Evolutionary conservation across 768 basidiomycete genomes (phyloP).

Genomic region (Boletus patriciae): DNA sequence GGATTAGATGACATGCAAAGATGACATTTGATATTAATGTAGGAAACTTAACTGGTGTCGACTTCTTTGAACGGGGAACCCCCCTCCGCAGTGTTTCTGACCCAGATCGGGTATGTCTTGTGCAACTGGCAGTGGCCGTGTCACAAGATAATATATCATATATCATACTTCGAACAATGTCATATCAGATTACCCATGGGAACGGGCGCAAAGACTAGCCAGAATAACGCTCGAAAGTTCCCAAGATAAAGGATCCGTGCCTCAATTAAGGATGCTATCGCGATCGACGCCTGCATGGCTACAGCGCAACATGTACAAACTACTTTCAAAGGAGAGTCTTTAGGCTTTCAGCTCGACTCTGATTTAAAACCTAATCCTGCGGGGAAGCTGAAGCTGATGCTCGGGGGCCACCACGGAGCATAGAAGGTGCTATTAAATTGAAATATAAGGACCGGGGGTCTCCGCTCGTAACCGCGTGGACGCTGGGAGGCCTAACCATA

Average conservation of each 20-base stretch:
- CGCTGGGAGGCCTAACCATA: conserved; percentile 31
- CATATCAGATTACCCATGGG: conserved; percentile 13
- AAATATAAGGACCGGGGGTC: conserved; percentile 17
- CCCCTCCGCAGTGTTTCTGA: background rate
- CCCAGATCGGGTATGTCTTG: conserved; percentile 4
- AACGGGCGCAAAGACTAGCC: conserved; percentile 13
- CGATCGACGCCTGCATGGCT: conserved; percentile 30
- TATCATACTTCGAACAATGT: conserved; percentile 10
- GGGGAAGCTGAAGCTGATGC: conserved; percentile 16
- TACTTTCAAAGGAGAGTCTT: conserved; percentile 55
- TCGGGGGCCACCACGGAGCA: conserved; percentile 8
- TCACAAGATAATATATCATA: conserved; percentile 9
- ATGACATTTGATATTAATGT: conserved; percentile 10
- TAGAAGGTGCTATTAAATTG: conserved; percentile 11
- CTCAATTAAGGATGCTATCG: conserved; percentile 29
- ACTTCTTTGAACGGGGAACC: background rate
- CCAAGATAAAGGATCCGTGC: conserved; percentile 14
- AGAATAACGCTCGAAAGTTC: conserved; percentile 3
- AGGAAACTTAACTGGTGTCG: background rate
- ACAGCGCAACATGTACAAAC: conserved; percentile 31
- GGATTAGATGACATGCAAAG: background rate
- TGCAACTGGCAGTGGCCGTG: conserved; percentile 1
- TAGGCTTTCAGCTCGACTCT: conserved; percentile 45
- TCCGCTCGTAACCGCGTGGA: conserved; percentile 25
- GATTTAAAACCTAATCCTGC: conserved; percentile 11